Evolutionary conservation across 345 rosid species (phyloP), one percentile per base, ranked within the genome.

Genomic region (Murraya paniculata): DNA sequence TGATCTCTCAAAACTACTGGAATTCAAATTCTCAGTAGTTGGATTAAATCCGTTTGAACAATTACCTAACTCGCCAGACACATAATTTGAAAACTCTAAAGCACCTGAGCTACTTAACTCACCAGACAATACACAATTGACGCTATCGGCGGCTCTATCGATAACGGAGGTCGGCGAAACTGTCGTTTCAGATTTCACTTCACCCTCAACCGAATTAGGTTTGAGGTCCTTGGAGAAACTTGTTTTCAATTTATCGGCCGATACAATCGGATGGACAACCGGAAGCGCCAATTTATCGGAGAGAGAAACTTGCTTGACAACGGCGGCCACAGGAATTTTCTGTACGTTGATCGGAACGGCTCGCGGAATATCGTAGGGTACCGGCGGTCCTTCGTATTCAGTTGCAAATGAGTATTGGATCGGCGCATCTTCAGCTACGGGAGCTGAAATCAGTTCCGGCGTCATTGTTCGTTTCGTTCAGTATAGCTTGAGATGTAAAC

Each of bases 311-410:
- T 90, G 90, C n/a, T 96, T 79, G 48, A 91, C 98, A 1, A 91
- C 98, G 22, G 98, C 84, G n/a, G 99, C 99, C n/a, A 96, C 93
- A 7, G 99, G 99, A 80, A 96, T 92, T 60, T 78, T 88, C 64
- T 81, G 87, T n/a, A 93, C 89, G 84, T 93, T 96, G 82, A 96
- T 89, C 2, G 99, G 99, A 77, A 90, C 86, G 5, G 98, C 99
- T 31, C 92, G 92, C 21, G 99, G 99, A 38, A 96, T 86, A 75
- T 91, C 91, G 87, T 87, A 89, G 30, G 87, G 58, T 71, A 96
- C 71, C 55, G 99, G 99, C 2, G 99, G 99, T 22, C 99, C 99
- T 25, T 82, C 78, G 74, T 97, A 97, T 68, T 94, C 98, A 67
- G 91, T 80, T 2, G 98, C 99, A 45, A 94, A 94, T 6, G 98